A percentile compares a stretch with the other conserved stretches of the same genome.
phyloP scores from a whole-genome alignment of 164 flowering plant species.

The Paratinospora sagittata region DNA sequence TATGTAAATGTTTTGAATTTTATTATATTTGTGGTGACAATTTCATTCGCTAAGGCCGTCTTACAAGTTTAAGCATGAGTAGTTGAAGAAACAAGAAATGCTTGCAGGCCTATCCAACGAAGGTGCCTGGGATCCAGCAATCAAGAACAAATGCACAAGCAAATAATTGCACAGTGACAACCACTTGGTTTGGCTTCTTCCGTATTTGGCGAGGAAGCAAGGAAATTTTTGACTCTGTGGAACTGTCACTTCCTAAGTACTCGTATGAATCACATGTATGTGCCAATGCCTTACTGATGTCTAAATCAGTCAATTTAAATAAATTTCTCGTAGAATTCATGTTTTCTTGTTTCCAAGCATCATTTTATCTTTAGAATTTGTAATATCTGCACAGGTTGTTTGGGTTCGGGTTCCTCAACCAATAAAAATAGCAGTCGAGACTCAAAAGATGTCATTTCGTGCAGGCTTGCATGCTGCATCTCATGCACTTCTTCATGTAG shows the following conservation, averaged over 20 bases:
- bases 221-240: slow-evolving; percentile 61
- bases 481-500: slow-evolving; percentile 79
- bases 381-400: slow-evolving; percentile 49
- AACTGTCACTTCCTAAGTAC: slow-evolving; percentile 70
- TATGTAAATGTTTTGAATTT: too few species aligned
- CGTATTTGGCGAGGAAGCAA: slow-evolving; percentile 58
- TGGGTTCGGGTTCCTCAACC: slow-evolving; percentile 81
- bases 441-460: slow-evolving; percentile 45
- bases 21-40: too few species aligned
- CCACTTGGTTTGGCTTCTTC: slow-evolving; percentile 89
- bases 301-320: background rate
- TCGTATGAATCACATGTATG: slow-evolving; percentile 83
- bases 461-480: slow-evolving; percentile 90
- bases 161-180: slow-evolving; percentile 64
- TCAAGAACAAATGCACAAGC: slow-evolving; percentile 63
- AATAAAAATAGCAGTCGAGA: slow-evolving; percentile 48
- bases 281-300: background rate
- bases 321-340: slow-evolving; percentile 1
- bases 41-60: too few species aligned
- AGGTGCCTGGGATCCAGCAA: slow-evolving; percentile 22
- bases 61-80: background rate
- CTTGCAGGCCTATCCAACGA: slow-evolving; percentile 58
- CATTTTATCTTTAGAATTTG: slow-evolving; percentile 5
- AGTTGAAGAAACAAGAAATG: background rate
- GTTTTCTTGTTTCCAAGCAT: background rate